Evolutionary conservation across 2,329 filamentous ascomycete genomes (phyloP), one percentile per base, ranked within the genome.

Genomic region (Pseudocercospora cruenta): DNA sequence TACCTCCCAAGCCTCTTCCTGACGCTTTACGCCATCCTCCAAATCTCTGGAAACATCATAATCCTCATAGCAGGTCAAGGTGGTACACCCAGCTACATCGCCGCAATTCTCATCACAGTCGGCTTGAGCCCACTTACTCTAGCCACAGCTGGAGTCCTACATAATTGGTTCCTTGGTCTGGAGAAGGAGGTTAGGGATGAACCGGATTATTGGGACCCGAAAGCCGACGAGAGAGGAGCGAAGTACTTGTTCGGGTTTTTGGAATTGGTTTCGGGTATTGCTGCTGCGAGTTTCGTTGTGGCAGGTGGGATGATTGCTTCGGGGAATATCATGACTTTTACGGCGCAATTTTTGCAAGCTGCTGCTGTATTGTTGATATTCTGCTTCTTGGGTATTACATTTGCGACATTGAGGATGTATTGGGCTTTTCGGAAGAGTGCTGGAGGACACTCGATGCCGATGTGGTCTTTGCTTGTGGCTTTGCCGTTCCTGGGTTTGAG

Each of bases 391-490:
- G 49, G 45, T 12, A 58, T 58, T 16, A 54, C 22, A 2, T 55
- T 65, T 57, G 63, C 58, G 33, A 22, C 63, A 8, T 22, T 61
- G 6, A 26, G 49, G 21, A 53, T 53, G 19, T 53, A 12, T 14
- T 53, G n/a, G n/a, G 49, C 49, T 21, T 53, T 22, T 53, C 49
- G 49, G 9, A 26, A 26, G 19, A 24, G 3, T 53, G 4, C 49
- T 22, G 63, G 49, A 9, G 60, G 55, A 43, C 28, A 45, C 6
- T 39, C 28, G 9, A 19, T 24, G 58, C n/a, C 55, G 2, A 61
- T 65, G 33, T 65, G 63, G 63, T 65, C 63, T 14, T 33, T 65
- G 19, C 58, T 65, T 16, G 39, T 60, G 14, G 47, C 58, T 47
- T 58, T 65, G 26, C 57, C 58, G 24, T 65, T 65, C 31, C 31